Evolutionary conservation across 2,329 filamentous ascomycete species (phyloP).

Genomic region (Fusarium floridanum): DNA sequence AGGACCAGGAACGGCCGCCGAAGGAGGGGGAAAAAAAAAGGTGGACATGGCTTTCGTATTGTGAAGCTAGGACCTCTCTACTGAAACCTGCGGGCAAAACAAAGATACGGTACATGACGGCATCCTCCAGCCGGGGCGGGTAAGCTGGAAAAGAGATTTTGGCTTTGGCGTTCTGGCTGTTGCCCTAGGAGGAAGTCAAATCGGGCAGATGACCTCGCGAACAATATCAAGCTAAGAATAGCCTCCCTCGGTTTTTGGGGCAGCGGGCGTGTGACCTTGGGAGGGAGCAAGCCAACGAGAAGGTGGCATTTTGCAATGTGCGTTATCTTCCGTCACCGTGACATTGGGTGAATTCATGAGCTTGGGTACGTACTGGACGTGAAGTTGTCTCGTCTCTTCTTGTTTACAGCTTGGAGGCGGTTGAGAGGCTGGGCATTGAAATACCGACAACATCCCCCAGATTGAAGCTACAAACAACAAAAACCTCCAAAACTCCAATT

Average conservation of each 20-base stretch:
- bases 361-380: neutral
- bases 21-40: neutral
- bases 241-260: neutral
- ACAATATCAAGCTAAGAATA: slow-evolving; percentile 20
- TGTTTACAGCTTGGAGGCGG: neutral
- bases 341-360: slow-evolving; percentile 5
- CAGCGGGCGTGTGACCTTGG: slow-evolving; percentile 3
- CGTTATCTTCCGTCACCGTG: slow-evolving; percentile 15
- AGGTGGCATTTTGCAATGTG: neutral
- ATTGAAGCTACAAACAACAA: neutral
- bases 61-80: neutral
- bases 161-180: slow-evolving; percentile 24
- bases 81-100: neutral
- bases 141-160: slow-evolving; percentile 4
- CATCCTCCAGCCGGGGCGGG: neutral
- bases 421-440: neutral
- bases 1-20: neutral
- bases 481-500: neutral
- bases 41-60: slow-evolving; percentile 3
- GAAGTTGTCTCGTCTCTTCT: neutral
- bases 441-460: neutral
- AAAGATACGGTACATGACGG: slow-evolving; percentile 11
- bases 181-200: slow-evolving; percentile 28
- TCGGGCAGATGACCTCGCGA: slow-evolving; percentile 37
- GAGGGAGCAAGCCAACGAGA: slow-evolving; percentile 12